Base-by-base conservation (phyloP, 768 basidiomycete genomes). In the Xanthoconium purpureum region DNA sequence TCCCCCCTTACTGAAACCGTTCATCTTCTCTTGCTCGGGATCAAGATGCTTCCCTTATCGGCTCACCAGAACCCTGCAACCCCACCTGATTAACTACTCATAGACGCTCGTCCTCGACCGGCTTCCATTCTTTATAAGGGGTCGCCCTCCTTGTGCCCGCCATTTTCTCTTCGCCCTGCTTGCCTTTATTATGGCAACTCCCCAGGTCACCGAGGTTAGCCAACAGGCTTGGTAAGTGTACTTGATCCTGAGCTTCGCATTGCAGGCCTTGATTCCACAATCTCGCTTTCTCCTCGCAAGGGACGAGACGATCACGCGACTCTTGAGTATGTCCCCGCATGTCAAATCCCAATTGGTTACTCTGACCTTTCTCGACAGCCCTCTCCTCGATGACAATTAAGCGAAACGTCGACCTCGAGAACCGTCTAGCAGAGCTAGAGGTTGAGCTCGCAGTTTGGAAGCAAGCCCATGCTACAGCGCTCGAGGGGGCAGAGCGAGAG, bases 381-480 rank as follows among this genome's bases (percentile, higher is more conserved):
- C 79, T 89, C 53, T 88, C 87, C 39, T 76, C 77, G 38, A 75
- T 77, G 45, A 89, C 87, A 14, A 68, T 88, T 62, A 80, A 84
- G 64, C 80, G 81, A 45, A 87, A 88, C 65, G 67, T 74, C 44
- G 82, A 84, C 60, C 76, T 91, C 18, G 85, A 88, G 72, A 77
- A 74, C 47, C 80, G 84, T 55, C 79, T 89, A 47, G 74, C 79
- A 35, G 86, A 88, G 61, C 77, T 90, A 42, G 87, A 89, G 67
- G 73, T 83, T 40, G 88, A 91, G 71, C 74, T 89, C 29, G 74
- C 76, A 18, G 80, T 86, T 28, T 87, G 85, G 85, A 88, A 87
- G 70, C 81, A 82, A 63, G 87, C 87, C 24, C 86, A 88, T 66
- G 74, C 84, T 15, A 78, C 78, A 44, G 80, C 80, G 29, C 72